Base-by-base conservation (phyloP, 2,329 filamentous ascomycete species). In the Ceratocystis albifundus region DNA sequence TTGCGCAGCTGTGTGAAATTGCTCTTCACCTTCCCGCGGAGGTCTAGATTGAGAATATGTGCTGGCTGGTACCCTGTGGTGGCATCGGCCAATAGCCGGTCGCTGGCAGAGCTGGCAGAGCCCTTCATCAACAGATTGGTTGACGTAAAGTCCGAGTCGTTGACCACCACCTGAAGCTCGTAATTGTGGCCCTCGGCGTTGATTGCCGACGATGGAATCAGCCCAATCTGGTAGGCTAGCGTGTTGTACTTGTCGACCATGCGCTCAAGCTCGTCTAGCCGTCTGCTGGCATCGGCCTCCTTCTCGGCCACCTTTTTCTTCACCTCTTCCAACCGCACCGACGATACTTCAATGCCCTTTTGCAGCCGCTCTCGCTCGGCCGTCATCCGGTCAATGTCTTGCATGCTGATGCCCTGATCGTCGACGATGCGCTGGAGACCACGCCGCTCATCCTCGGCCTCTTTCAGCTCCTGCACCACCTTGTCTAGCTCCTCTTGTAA, bases 321-420 rank as follows among this genome's bases (percentile, higher is more conserved):
- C 7, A 88, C 83, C 69, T 97, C 94, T 67, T 96, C 92, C 0
- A 96, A 80, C 64, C 90, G 83, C 65, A 84, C 80, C 4, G 84
- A 81, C 0, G 90, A 88, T 1, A 86, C 83, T 71, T 96, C 90
- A 57, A 96, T 87, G 53, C 87, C 89, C 71, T 88, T 92, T 70
- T 96, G 90, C n/a, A 99, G 82, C 61, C 94, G 86, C 72, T 99
- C 94, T 65, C 92, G 87, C 75, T 99, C 94, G 45, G 89, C 87
- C 71, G 91, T 96, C 93, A 99, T 96, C 75, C 94, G 90, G 81
- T 99, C 94, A 73, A 99, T 97, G 82, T 99, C 94, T 77, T 94
- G 89, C 77, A 96, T 95, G 72, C 91, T 95, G 74, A 99, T 92
- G 1, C 94, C 94, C 73, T 96, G 90, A 71, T 88, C 87, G 75